Conservation (phyloP, 306 rosid species). For the Cicer bijugum region DNA sequence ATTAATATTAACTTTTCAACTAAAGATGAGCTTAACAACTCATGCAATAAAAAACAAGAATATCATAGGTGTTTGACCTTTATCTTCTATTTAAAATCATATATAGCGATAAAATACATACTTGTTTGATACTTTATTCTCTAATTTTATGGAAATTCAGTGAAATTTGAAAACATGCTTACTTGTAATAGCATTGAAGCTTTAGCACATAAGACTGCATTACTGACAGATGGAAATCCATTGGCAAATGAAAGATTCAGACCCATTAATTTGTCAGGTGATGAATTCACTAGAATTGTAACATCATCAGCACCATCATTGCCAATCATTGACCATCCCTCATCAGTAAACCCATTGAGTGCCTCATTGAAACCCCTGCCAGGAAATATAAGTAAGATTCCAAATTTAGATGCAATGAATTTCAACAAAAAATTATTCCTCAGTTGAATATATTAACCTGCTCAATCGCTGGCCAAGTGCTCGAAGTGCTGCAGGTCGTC, state of each 20-base stretch:
- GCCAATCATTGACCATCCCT: constrained; percentile 98
- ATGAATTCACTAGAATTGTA: constrained; percentile 78
- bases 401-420: constrained; percentile 21
- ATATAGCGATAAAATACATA: background rate
- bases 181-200: constrained; percentile 99
- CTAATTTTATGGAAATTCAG: background rate
- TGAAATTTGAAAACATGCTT: constrained; percentile 32
- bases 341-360: constrained; percentile 92
- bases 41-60: background rate
- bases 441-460: constrained; percentile 56
- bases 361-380: constrained; percentile 97
- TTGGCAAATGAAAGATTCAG: constrained; percentile 79
- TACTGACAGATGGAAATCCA: constrained; percentile 88
- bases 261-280: constrained; percentile 93
- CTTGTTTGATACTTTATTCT: background rate
- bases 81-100: background rate
- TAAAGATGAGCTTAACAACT: background rate
- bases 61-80: background rate
- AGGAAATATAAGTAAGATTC: constrained; percentile 44
- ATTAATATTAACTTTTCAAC: background rate
- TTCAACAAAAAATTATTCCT: background rate
- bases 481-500: constrained; percentile 92
- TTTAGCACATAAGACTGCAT: constrained; percentile 93
- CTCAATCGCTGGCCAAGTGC: constrained; percentile 90
- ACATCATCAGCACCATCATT: constrained; percentile 94